Conservation (phyloP, 306 rosid genomes). For the Morella rubra region DNA sequence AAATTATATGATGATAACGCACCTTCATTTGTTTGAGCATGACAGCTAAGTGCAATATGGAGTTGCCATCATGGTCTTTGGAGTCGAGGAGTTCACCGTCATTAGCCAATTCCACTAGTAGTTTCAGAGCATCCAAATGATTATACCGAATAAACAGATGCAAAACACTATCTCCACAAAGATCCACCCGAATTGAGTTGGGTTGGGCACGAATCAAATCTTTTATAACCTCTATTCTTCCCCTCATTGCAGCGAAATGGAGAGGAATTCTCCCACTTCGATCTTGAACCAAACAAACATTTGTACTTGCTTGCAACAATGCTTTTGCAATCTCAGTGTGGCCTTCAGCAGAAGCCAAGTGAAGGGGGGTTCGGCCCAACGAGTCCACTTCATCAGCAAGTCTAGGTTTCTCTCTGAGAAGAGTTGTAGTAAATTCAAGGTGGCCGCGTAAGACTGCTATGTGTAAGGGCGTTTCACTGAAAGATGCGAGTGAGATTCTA, state of each 20-base stretch:
- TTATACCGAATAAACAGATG: conserved; percentile 26
- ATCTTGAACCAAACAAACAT: conserved; percentile 27
- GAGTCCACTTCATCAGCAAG: conserved; percentile 23
- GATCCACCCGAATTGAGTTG: background rate
- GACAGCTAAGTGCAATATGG: conserved; percentile 23
- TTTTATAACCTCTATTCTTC: conserved; percentile 19
- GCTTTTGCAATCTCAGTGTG: conserved; percentile 30
- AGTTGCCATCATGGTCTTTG: conserved; percentile 22
- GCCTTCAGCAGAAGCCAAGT: conserved; percentile 31
- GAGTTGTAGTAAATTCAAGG: conserved; percentile 21
- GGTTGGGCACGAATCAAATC: conserved; percentile 19
- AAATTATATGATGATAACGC: background rate
- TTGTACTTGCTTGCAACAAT: conserved; percentile 6
- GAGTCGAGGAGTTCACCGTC: background rate
- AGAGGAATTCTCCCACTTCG: conserved; percentile 38
- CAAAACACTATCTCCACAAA: conserved; percentile 21
- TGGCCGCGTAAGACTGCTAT: conserved; percentile 35
- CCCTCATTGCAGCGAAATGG: conserved; percentile 35
- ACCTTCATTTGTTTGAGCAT: conserved; percentile 27
- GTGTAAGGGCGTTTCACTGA: conserved; percentile 37
- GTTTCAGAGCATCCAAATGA: conserved; percentile 25
- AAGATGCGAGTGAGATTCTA: conserved; percentile 25
- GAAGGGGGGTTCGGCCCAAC: conserved; percentile 41
- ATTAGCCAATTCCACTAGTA: conserved; percentile 20
- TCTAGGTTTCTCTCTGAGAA: conserved; percentile 15